Evolutionary conservation across 2,329 filamentous ascomycete genomes (phyloP), one percentile per base, ranked within the genome.

Genomic region (Neopestalotiopsis sp.): DNA sequence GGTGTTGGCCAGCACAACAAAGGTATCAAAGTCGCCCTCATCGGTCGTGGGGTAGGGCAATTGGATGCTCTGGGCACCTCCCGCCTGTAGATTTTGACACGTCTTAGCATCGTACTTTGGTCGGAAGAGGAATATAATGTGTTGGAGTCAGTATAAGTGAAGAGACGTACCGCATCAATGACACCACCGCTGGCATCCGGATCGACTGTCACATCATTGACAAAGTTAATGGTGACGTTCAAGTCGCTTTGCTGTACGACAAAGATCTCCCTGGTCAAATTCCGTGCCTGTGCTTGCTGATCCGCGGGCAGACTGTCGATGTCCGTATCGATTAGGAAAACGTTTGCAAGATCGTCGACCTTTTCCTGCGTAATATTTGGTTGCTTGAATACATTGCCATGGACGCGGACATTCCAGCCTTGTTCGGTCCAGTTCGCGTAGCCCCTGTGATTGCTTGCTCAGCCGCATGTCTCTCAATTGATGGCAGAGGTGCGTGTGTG

Each of bases 341-440:
- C 79, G 72, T 94, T 90, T 68, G 92, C 91, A 3, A 94, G 83
- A 49, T 90, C 84, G 73, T 95, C 87, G 61, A 95, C 82, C 73
- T 89, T 92, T 42, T 83, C 81, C 73, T 89, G 83, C 1, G 86
- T 87, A 42, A 92, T 90, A 69, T 92, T 88, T 1, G 92, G 92
- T 71, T 92, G 87, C 79, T 94, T 94, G 84, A 91, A 95, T n/a
- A 94, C 90, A 75, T 94, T 94, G 73, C 92, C 93, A 72, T 92
- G 92, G 71, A 94, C 88, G 34, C 92, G 87, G 3, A 94, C 85
- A 71, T 90, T 93, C 93, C 93, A 95, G 42, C 91, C 91, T 69
- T 89, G 80, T n/a, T 90, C 84, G 1, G 92, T 94, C 89, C 91
- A 95, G 72, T 95, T 95, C n/a, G 86, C 92, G 72, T 92, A 92